Base-by-base conservation (phyloP, 2,329 filamentous ascomycete genomes). In the Calonectria pauciramosa region DNA sequence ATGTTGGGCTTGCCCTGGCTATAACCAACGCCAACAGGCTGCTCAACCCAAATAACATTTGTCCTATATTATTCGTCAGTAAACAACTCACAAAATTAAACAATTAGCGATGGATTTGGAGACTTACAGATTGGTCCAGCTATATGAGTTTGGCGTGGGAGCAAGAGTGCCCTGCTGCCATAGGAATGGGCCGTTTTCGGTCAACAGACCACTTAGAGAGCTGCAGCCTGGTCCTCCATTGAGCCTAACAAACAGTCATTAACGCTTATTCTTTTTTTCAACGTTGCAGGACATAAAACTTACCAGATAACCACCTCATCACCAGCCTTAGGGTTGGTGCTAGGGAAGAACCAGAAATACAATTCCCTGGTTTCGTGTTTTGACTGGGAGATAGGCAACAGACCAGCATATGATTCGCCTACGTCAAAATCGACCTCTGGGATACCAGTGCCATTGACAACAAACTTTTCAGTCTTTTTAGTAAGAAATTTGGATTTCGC, bases 21-120 rank as follows among this genome's bases (percentile, higher is more conserved):
- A 82, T 94, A 96, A 18, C 94, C 94, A 0, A 93, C 94, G 36
- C 89, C 89, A 14, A 91, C 85, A 7, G 91, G 92, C 81, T 94
- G 93, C 79, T 95, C 94, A 11, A 94, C 89, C 91, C 92, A 97
- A 60, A 97, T 86, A 80, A 96, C 90, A 83, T 96, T 95, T 68
- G 94, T 94, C 44, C 79, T 81, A 14, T 32, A 2, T n/a, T 0
- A 23, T 56, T 32, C 34, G 59, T 70, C 2, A 30, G 28, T 26
- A n/a, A 47, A 13, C 3, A 23, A 9, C n/a, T 23, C 44, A 8
- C 11, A 1, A 47, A 23, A 10, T 47, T 13, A n/a, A 23, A 47
- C 5, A 47, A 23, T 23, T 13, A 11, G 20, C 44, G 13, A 13
- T 2, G 44, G 10, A 23, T 23, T 23, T 23, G n/a, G 4, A 28